A percentile compares a stretch with the other conserved stretches of the same genome.
Conservation (phyloP, 495 filamentous ascomycete species). For the Hamigera avellanea region DNA sequence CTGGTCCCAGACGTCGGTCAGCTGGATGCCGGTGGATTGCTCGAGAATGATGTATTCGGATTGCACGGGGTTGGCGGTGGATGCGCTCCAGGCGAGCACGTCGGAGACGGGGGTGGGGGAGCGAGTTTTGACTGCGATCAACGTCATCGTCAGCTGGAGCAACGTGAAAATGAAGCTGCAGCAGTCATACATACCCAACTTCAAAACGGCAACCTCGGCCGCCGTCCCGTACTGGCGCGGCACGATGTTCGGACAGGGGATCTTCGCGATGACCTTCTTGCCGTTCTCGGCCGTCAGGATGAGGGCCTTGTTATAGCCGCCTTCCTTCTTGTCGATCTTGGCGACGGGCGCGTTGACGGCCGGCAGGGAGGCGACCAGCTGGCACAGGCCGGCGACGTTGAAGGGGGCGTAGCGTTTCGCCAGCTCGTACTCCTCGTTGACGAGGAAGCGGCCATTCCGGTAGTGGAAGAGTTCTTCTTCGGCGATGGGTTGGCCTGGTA, state of each 20-base stretch:
- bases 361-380: background rate
- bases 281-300: constrained; percentile 9
- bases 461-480: background rate
- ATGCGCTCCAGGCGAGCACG: constrained; percentile 18
- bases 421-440: constrained; percentile 4
- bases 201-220: constrained; percentile 17
- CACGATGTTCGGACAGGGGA: constrained; percentile 13
- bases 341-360: background rate
- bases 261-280: constrained; percentile 15
- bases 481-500: background rate
- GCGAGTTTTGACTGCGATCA: background rate
- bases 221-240: constrained; percentile 17
- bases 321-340: constrained; percentile 4
- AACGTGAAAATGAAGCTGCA: background rate
- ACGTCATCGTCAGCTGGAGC: background rate
- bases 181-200: constrained; percentile 12
- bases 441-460: constrained; percentile 1
- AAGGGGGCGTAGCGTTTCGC: constrained; percentile 3
- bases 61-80: constrained; percentile 16
- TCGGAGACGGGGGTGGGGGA: constrained; percentile 14
- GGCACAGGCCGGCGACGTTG: constrained; percentile 2
- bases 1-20: constrained; percentile 19
- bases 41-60: constrained; percentile 25
- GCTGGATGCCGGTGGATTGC: constrained; percentile 16
- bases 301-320: constrained; percentile 5